Conservation (phyloP, 2,329 filamentous ascomycete species). For the Botrytis sinoallii region DNA sequence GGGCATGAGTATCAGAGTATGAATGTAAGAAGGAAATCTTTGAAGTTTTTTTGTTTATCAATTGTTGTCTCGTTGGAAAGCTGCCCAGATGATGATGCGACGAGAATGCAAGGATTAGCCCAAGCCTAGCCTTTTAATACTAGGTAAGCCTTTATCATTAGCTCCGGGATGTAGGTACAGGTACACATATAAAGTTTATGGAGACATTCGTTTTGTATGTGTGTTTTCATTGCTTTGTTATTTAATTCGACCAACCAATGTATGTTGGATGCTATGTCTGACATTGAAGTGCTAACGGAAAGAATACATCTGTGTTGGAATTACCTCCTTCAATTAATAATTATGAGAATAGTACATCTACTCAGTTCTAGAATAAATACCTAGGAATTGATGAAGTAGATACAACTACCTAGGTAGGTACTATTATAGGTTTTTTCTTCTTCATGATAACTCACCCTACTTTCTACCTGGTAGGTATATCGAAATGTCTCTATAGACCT, state of each 20-base stretch:
- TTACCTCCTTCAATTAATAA: neutral
- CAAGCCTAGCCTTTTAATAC: conserved; percentile 6
- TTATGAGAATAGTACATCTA: neutral
- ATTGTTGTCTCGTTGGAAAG: conserved; percentile 9
- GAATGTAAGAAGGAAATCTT: neutral
- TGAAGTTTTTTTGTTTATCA: neutral
- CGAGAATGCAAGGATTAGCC: conserved; percentile 17
- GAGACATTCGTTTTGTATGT: neutral
- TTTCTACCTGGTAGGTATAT: neutral
- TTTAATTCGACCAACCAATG: neutral
- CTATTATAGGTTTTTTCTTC: neutral
- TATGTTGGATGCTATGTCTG: neutral
- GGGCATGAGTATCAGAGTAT: neutral
- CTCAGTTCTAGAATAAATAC: neutral
- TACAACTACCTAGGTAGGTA: too few relatives aligned
- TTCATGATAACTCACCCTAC: neutral
- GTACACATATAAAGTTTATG: neutral
- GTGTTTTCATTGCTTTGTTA: neutral
- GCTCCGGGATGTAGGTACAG: conserved; percentile 14
- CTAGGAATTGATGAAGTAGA: neutral
- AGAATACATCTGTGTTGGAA: neutral
- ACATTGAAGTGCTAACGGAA: neutral
- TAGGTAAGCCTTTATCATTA: conserved; percentile 12
- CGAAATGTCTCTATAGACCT: neutral
- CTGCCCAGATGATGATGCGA: conserved; percentile 10